Conservation (phyloP, 2,329 filamentous ascomycete genomes). For the Berkeleyomyces basicola region DNA sequence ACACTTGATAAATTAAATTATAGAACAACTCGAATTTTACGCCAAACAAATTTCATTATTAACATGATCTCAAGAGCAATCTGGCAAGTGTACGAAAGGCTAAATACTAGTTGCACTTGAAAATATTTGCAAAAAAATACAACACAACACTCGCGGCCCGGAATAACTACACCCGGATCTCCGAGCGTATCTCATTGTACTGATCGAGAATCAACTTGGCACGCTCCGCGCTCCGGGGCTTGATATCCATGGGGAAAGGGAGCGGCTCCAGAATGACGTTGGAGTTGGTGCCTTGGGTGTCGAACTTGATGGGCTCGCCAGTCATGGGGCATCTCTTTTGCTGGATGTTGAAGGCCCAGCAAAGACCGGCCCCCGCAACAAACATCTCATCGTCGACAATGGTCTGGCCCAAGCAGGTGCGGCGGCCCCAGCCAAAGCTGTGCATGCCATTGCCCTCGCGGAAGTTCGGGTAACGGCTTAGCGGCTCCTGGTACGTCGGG, state of each 20-base stretch:
- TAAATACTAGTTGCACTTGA: not conserved
- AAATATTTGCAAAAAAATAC: not conserved
- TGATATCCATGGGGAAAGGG: slow-evolving; percentile 30
- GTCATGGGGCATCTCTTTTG: slow-evolving; percentile 27
- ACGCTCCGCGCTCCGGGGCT: slow-evolving; percentile 25
- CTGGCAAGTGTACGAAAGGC: not conserved
- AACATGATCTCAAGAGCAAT: not conserved
- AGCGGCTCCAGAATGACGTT: slow-evolving; percentile 36
- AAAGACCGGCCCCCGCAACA: slow-evolving; percentile 29
- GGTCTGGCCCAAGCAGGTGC: slow-evolving; percentile 44
- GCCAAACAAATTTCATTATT: too few relatives aligned
- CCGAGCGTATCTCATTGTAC: slow-evolving; percentile 21
- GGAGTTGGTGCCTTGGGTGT: slow-evolving; percentile 33
- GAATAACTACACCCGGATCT: slow-evolving; percentile 18
- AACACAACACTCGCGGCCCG: not conserved
- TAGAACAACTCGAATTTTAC: too few relatives aligned
- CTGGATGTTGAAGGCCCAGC: slow-evolving; percentile 33
- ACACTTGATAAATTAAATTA: too few relatives aligned
- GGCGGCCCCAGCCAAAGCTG: slow-evolving; percentile 47
- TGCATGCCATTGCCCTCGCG: slow-evolving; percentile 41
- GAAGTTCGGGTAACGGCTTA: slow-evolving; percentile 46
- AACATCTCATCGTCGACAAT: slow-evolving; percentile 45
- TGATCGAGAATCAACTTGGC: slow-evolving; percentile 23
- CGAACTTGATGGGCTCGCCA: slow-evolving; percentile 27
- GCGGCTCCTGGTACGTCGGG: slow-evolving; percentile 48